These are phyloP conservation scores for Penicillium sp. DNA, from an alignment of 2,329 filamentous ascomycete species.

Conservation along the genomic window DNA sequence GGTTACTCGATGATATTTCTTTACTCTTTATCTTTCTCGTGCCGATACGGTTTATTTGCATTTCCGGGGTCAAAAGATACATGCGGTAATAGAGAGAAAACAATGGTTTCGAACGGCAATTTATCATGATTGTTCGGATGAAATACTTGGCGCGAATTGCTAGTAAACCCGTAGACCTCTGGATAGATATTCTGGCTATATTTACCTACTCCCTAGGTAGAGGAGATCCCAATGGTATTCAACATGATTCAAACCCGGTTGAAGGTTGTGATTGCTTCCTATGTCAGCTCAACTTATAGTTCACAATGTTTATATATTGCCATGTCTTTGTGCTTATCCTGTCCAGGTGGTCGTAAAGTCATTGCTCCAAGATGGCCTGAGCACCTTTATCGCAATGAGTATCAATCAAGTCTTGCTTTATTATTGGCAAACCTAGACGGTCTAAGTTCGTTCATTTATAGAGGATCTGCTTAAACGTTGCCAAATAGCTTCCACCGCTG, in stretches of 20 bases:
- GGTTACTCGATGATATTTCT: slow-evolving; percentile 1
- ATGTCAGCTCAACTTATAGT: background rate
- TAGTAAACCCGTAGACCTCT: background rate
- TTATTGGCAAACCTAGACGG: too few species aligned
- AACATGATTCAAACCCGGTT: too few species aligned
- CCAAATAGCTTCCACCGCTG: slow-evolving; percentile 12
- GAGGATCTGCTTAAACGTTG: background rate
- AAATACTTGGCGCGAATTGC: background rate
- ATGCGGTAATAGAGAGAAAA: slow-evolving; percentile 11
- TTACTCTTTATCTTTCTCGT: slow-evolving; percentile 3
- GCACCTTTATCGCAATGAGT: too few species aligned
- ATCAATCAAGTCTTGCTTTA: too few species aligned
- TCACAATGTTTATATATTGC: too few species aligned
- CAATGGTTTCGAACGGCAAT: background rate
- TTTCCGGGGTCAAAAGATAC: slow-evolving; percentile 6
- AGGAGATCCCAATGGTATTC: too few species aligned
- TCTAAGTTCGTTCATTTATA: too few species aligned
- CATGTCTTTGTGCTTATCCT: too few species aligned
- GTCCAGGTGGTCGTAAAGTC: too few species aligned
- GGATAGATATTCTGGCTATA: too few species aligned
- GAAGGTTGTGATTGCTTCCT: background rate
- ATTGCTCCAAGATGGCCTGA: too few species aligned
- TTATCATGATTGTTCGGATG: background rate
- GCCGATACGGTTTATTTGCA: slow-evolving; percentile 14
- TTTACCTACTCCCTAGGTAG: too few species aligned